phyloP scores from a whole-genome alignment of 805 yeast species.

The Blastobotrys robertii region DNA sequence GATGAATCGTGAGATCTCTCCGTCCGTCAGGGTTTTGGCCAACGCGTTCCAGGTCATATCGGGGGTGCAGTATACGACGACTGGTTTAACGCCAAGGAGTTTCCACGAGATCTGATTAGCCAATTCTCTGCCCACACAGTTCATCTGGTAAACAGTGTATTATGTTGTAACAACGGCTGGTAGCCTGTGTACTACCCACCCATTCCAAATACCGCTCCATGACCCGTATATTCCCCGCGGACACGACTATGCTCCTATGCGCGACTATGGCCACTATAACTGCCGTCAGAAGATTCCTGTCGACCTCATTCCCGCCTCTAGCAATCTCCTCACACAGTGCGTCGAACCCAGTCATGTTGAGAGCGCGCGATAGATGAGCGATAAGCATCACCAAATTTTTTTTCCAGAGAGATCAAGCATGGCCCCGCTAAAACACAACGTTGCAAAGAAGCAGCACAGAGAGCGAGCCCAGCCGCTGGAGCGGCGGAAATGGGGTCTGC shows the following conservation, averaged over 20 bases:
- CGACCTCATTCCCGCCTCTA: not conserved
- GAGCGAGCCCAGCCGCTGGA: slow-evolving; percentile 83
- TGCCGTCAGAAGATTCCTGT: slow-evolving; percentile 12
- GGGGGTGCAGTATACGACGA: slow-evolving; percentile 1
- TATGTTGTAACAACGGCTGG: too few relatives aligned
- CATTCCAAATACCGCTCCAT: not conserved
- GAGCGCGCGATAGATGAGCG: not conserved
- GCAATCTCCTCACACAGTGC: slow-evolving; percentile 7
- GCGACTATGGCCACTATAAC: slow-evolving; percentile 7
- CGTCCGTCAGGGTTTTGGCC: not conserved
- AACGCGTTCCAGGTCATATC: slow-evolving; percentile 5
- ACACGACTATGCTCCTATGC: slow-evolving; percentile 7
- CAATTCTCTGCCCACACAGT: not conserved
- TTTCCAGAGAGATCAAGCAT: not conserved
- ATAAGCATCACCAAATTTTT: not conserved
- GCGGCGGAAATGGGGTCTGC: slow-evolving; percentile 67
- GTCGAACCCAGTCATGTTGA: slow-evolving; percentile 8
- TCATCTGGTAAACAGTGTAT: too few relatives aligned
- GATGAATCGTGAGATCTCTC: slow-evolving; percentile 1
- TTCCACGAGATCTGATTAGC: not conserved
- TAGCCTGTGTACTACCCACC: too few relatives aligned
- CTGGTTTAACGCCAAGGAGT: not conserved
- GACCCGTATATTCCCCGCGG: slow-evolving; percentile 1
- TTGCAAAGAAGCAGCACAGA: slow-evolving; percentile 92
- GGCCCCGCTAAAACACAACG: slow-evolving; percentile 44